Evolutionary conservation across 2,329 filamentous ascomycete species (phyloP).

Genomic region (Penicillium fuscoglaucum): DNA sequence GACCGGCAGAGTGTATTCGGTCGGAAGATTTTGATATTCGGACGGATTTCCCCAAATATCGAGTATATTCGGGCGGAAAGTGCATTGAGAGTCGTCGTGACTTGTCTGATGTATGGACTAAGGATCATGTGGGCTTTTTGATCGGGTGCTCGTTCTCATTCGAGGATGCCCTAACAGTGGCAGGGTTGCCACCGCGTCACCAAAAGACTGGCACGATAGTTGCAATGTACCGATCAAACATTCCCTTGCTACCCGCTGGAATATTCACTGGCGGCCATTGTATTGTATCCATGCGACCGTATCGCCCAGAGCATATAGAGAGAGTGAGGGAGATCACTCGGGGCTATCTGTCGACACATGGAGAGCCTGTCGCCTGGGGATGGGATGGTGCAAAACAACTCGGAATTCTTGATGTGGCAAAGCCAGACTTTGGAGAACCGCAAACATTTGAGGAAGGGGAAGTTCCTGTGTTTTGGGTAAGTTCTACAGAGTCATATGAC

Average conservation of each 20-base stretch:
- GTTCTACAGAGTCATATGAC: neutral
- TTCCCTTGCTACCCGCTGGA: conserved; percentile 59
- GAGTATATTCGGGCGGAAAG: conserved; percentile 56
- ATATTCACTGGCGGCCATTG: conserved; percentile 57
- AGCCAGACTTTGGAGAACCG: conserved; percentile 59
- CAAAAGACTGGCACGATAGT: conserved; percentile 52
- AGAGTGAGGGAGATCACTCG: conserved; percentile 57
- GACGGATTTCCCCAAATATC: conserved; percentile 59
- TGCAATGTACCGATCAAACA: conserved; percentile 61
- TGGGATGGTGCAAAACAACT: conserved; percentile 57
- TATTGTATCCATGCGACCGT: conserved; percentile 66
- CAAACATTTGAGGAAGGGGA: conserved; percentile 43
- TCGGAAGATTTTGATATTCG: conserved; percentile 54
- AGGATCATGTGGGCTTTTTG: conserved; percentile 61
- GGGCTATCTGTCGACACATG: conserved; percentile 58
- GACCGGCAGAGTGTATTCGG: conserved; percentile 26
- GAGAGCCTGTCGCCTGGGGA: conserved; percentile 65
- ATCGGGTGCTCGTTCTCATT: conserved; percentile 67
- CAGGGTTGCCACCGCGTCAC: conserved; percentile 56
- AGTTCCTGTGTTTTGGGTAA: conserved; percentile 36
- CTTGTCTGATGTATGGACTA: conserved; percentile 55
- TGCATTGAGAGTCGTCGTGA: conserved; percentile 44
- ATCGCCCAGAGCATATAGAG: conserved; percentile 52
- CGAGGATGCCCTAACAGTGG: conserved; percentile 55
- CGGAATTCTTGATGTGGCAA: conserved; percentile 56